Percentiles rank a stretch among this genome's conserved stretches.
Evolutionary conservation across 306 rosid species (phyloP).

Genomic region (Malus asiatica): DNA sequence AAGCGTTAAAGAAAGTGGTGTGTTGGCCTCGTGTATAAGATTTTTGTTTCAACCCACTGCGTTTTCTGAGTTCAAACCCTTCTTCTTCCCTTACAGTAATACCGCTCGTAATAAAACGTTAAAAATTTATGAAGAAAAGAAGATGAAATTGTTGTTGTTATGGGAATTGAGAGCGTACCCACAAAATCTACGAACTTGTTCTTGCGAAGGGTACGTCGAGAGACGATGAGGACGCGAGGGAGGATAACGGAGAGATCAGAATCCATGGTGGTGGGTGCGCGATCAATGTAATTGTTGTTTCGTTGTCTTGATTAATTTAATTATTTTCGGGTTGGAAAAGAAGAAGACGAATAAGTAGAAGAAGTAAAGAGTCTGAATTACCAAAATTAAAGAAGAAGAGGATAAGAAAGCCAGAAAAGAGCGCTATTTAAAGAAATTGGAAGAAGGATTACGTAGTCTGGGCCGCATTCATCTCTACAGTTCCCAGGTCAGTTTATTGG

Average conservation of each 20-base stretch:
- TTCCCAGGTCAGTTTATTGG: not conserved
- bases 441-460: not conserved
- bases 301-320: not conserved
- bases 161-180: constrained; percentile 27
- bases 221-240: constrained; percentile 94
- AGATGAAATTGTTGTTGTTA: not conserved
- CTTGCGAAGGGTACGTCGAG: constrained; percentile 84
- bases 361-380: not conserved
- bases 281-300: not conserved
- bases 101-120: too few species aligned
- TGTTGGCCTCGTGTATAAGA: too few species aligned
- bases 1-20: too few species aligned
- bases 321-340: not conserved
- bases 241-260: constrained; percentile 72
- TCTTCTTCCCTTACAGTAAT: too few species aligned
- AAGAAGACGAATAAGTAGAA: not conserved
- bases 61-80: too few species aligned
- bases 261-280: constrained; percentile 21
- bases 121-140: not conserved
- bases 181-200: constrained; percentile 97
- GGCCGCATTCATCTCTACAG: constrained; percentile 10
- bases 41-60: too few species aligned
- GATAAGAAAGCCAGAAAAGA: not conserved
- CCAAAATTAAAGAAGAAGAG: not conserved
- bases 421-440: not conserved